Percentiles rank a stretch among this genome's conserved stretches.
phyloP scores from a whole-genome alignment of 192 early-diverging fungal genomes.

The Podila minutissima region DNA sequence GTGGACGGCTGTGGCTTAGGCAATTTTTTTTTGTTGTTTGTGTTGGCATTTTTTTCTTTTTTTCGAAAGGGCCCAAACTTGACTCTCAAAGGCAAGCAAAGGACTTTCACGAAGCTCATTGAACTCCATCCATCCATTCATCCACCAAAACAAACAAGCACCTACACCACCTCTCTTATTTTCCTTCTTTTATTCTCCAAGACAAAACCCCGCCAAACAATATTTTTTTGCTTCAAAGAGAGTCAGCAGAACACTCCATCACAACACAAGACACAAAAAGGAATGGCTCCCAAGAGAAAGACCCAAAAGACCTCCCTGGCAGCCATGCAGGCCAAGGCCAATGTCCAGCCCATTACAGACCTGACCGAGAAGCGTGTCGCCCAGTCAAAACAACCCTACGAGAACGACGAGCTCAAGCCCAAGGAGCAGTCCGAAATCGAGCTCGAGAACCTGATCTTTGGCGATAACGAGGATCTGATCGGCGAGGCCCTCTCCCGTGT shows the following conservation, averaged over 20 bases:
- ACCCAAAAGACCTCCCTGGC: background rate
- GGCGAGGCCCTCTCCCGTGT: slow-evolving; percentile 42
- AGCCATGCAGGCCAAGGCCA: slow-evolving; percentile 3
- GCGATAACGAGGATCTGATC: slow-evolving; percentile 59
- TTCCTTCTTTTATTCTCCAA: too few species aligned
- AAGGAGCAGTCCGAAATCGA: slow-evolving; percentile 78
- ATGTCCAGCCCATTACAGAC: slow-evolving; percentile 26
- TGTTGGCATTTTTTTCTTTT: too few species aligned
- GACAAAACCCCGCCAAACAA: background rate
- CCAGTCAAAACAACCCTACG: background rate
- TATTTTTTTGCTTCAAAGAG: background rate
- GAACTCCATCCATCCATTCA: too few species aligned
- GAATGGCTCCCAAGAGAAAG: background rate
- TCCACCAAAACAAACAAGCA: too few species aligned
- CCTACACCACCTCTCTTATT: too few species aligned
- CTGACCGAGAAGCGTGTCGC: slow-evolving; percentile 15
- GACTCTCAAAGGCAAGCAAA: too few species aligned
- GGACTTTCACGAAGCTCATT: too few species aligned
- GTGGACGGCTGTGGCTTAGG: too few species aligned
- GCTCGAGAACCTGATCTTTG: slow-evolving; percentile 83
- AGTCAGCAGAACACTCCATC: background rate
- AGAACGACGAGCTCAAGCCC: slow-evolving; percentile 21
- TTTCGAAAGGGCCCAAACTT: too few species aligned
- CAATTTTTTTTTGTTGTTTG: too few species aligned
- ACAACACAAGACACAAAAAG: background rate